phyloP scores from a whole-genome alignment of 345 rosid species.

The Brassica nigra region DNA sequence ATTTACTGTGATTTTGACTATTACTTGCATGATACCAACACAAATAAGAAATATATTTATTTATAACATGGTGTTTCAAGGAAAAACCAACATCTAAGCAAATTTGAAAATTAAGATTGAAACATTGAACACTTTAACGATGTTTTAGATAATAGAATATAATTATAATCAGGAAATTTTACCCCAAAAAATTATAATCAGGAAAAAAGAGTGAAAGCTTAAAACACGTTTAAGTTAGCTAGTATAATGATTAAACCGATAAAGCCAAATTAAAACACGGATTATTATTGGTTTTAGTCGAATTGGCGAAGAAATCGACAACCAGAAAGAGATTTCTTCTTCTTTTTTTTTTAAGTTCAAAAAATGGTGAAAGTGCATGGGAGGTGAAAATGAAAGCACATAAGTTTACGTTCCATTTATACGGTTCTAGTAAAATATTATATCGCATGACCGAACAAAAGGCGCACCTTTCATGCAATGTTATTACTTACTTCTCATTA shows the following conservation, averaged over 20 bases:
- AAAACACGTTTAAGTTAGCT: conserved; percentile 15
- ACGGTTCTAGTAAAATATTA: neutral
- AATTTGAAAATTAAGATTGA: neutral
- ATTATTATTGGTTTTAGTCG: neutral
- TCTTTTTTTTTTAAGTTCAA: neutral
- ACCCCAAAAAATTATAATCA: neutral
- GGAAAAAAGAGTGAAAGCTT: neutral
- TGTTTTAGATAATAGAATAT: neutral
- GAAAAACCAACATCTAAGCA: neutral
- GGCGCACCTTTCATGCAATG: conserved; percentile 4
- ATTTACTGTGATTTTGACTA: conserved; percentile 9
- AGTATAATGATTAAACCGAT: conserved; percentile 5
- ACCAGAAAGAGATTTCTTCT: neutral
- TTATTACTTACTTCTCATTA: neutral
- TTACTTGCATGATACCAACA: neutral
- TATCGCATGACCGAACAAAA: conserved; percentile 14
- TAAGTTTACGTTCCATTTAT: conserved; percentile 25
- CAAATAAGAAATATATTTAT: neutral
- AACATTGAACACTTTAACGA: conserved; percentile 5
- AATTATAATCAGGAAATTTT: neutral
- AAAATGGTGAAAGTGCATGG: conserved; percentile 25
- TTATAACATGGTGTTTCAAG: neutral
- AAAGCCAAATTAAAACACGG: conserved; percentile 9
- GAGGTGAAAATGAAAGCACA: conserved; percentile 30
- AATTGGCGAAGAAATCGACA: conserved; percentile 8